These are phyloP conservation scores for Obba rivulosa DNA, from an alignment of 768 basidiomycete genomes.

Conservation along the genomic window DNA sequence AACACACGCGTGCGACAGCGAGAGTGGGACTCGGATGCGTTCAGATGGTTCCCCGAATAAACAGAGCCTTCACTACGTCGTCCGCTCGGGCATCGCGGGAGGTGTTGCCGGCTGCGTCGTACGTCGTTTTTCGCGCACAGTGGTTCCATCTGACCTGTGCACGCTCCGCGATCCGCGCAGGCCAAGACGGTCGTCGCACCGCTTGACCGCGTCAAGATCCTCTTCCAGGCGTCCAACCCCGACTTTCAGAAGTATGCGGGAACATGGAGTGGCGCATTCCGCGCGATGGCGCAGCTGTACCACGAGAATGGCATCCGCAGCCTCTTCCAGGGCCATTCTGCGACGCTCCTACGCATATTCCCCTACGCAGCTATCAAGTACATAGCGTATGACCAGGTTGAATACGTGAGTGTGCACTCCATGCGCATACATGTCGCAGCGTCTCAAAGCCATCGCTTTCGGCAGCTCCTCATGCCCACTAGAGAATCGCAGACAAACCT, in stretches of 20 bases:
- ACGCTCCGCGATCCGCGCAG: too few species aligned
- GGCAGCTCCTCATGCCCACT: constrained; percentile 82
- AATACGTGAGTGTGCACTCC: constrained; percentile 45
- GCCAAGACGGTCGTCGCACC: constrained; percentile 95
- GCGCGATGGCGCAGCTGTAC: constrained; percentile 73
- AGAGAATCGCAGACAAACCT: constrained; percentile 69
- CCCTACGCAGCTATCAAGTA: constrained; percentile 98
- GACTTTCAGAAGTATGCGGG: constrained; percentile 94
- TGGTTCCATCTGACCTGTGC: too few species aligned
- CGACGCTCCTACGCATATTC: constrained; percentile 89
- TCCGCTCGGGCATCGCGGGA: constrained; percentile 87
- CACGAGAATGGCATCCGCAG: constrained; percentile 64
- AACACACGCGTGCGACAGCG: too few species aligned
- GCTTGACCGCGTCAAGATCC: constrained; percentile 95
- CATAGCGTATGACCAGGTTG: constrained; percentile 90
- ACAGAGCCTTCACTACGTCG: constrained; percentile 23
- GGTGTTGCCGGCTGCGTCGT: constrained; percentile 93
- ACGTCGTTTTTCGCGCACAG: too few species aligned
- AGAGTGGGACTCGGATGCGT: constrained; percentile 57
- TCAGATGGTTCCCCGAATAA: constrained; percentile 39
- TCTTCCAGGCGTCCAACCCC: constrained; percentile 95
- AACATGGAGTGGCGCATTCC: constrained; percentile 79
- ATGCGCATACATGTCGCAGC: neutral
- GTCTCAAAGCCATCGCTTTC: neutral
- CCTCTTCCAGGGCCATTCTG: constrained; percentile 93